phyloP scores from a whole-genome alignment of 495 filamentous ascomycete species.

The Neurospora cerealis region DNA sequence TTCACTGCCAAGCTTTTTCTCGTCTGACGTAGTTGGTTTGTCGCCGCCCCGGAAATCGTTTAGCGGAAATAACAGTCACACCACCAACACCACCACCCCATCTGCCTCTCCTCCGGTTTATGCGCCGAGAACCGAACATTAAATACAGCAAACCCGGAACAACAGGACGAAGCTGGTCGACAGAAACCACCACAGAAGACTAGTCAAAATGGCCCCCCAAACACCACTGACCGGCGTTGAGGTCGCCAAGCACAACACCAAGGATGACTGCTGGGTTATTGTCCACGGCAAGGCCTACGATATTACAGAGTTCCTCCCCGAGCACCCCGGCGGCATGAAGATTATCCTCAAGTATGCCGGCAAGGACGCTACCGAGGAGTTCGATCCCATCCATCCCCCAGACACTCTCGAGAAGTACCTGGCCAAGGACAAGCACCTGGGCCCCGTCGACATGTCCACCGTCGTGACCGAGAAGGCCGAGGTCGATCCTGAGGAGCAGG shows the following conservation, averaged over 20 bases:
- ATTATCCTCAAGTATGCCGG: slow-evolving; percentile 79
- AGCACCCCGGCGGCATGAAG: slow-evolving; percentile 68
- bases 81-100: background rate
- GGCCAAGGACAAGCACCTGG: slow-evolving; percentile 78
- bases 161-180: background rate
- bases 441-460: slow-evolving; percentile 80
- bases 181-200: background rate
- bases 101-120: background rate
- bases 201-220: slow-evolving; percentile 18
- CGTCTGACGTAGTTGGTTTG: background rate
- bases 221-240: slow-evolving; percentile 46
- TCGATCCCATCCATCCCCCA: slow-evolving; percentile 70
- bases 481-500: slow-evolving; percentile 66
- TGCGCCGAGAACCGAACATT: background rate
- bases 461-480: slow-evolving; percentile 62
- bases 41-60: background rate
- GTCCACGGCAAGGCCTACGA: slow-evolving; percentile 68
- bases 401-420: slow-evolving; percentile 76
- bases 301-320: slow-evolving; percentile 63
- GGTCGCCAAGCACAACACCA: slow-evolving; percentile 55
- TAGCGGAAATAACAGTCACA: background rate
- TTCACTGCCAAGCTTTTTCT: background rate
- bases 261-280: slow-evolving; percentile 70
- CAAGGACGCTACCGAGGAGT: slow-evolving; percentile 77
- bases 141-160: background rate